phyloP scores from a whole-genome alignment of 2,329 filamentous ascomycete genomes.

The Alternaria longipes region DNA sequence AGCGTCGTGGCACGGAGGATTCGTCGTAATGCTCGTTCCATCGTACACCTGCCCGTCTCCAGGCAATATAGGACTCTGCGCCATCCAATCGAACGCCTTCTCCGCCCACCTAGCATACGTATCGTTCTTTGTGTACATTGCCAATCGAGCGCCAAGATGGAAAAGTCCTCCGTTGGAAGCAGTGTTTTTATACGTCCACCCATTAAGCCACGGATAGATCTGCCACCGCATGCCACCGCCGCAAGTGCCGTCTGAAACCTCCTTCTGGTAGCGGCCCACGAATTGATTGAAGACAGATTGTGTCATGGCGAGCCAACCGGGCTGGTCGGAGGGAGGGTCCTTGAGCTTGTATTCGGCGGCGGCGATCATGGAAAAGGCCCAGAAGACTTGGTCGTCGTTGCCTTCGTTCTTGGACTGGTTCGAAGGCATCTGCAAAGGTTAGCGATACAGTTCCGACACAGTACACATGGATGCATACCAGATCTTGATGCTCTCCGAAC shows the following conservation, averaged over 20 bases:
- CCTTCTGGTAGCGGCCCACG: constrained; percentile 43
- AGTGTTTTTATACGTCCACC: constrained; percentile 52
- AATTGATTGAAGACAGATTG: constrained; percentile 53
- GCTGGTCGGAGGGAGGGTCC: constrained; percentile 51
- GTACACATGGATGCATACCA: constrained; percentile 25
- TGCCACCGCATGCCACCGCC: constrained; percentile 51
- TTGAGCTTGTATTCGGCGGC: constrained; percentile 63
- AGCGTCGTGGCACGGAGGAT: constrained; percentile 38
- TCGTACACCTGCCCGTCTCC: constrained; percentile 43
- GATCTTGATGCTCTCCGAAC: constrained; percentile 40
- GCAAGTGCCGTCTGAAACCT: constrained; percentile 36
- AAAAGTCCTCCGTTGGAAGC: constrained; percentile 52
- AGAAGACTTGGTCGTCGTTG: constrained; percentile 68
- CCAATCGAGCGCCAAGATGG: constrained; percentile 49
- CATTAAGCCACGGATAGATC: constrained; percentile 47
- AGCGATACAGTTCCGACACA: not conserved
- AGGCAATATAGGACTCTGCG: constrained; percentile 34
- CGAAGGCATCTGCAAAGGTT: constrained; percentile 38
- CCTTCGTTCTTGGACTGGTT: constrained; percentile 55
- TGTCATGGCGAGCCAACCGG: constrained; percentile 57
- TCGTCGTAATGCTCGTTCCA: constrained; percentile 31
- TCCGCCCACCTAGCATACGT: constrained; percentile 50
- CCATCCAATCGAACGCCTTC: constrained; percentile 49
- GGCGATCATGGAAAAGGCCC: constrained; percentile 65
- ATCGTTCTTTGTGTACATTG: constrained; percentile 50